These are phyloP conservation scores for Balakata baccata DNA, from an alignment of 345 rosid genomes.

Conservation along the genomic window DNA sequence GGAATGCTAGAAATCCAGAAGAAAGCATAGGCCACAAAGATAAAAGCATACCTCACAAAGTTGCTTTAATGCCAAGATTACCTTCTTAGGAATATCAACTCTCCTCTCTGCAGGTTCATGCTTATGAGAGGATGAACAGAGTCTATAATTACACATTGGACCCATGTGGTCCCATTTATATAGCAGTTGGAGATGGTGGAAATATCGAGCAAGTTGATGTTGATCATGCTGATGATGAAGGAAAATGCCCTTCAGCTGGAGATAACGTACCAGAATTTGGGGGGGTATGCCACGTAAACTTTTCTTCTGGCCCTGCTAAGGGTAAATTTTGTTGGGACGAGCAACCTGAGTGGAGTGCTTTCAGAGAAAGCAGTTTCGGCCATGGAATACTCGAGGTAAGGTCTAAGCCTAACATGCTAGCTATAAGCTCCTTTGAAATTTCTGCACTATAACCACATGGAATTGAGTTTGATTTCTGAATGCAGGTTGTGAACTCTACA, in stretches of 20 bases:
- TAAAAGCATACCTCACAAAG: neutral
- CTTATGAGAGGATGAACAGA: conserved; percentile 83
- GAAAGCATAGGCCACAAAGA: neutral
- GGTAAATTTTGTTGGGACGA: conserved; percentile 78
- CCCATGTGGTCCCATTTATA: conserved; percentile 69
- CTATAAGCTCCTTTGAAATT: conserved; percentile 23
- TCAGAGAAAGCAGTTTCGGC: conserved; percentile 88
- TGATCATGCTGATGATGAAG: conserved; percentile 68
- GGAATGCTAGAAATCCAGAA: neutral
- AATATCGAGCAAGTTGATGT: conserved; percentile 76
- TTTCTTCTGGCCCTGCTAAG: conserved; percentile 70
- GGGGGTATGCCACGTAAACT: conserved; percentile 61
- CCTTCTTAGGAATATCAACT: neutral
- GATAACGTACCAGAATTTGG: conserved; percentile 68
- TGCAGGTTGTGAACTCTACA: conserved; percentile 70
- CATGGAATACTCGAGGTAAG: conserved; percentile 80
- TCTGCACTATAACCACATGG: conserved; percentile 67
- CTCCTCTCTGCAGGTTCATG: conserved; percentile 63
- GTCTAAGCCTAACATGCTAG: too few relatives aligned
- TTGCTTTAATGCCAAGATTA: neutral
- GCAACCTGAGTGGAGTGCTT: conserved; percentile 88
- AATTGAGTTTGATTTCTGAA: conserved; percentile 45
- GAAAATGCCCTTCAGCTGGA: conserved; percentile 64
- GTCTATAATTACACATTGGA: conserved; percentile 72
- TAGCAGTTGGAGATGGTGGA: conserved; percentile 86